phyloP scores from a whole-genome alignment of 1,139 yeast species.

The Geotrichum reessii region DNA sequence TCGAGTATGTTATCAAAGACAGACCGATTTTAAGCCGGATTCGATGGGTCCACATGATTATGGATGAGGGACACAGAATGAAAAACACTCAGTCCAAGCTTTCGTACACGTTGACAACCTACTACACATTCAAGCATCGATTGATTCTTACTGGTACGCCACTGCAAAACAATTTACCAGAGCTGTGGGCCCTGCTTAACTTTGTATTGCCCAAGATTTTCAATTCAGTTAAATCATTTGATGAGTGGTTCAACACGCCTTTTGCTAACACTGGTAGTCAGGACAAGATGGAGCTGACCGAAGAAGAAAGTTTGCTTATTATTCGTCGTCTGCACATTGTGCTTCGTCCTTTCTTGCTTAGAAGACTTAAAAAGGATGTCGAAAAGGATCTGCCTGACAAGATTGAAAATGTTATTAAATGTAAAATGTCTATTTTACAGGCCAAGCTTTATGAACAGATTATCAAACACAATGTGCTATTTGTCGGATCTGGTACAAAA shows the following conservation, averaged over 20 bases:
- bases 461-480: constrained; percentile 83
- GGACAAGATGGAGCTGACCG: constrained; percentile 88
- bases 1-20: constrained; percentile 71
- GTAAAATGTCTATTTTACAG: constrained; percentile 89
- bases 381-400: constrained; percentile 95
- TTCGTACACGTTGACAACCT: constrained; percentile 74
- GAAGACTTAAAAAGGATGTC: constrained; percentile 94
- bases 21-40: constrained; percentile 71
- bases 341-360: constrained; percentile 83
- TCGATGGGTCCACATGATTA: constrained; percentile 93
- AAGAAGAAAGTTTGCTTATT: constrained; percentile 91
- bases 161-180: constrained; percentile 91
- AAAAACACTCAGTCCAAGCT: constrained; percentile 87
- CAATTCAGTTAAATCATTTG: constrained; percentile 96
- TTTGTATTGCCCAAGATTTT: constrained; percentile 93
- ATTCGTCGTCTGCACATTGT: constrained; percentile 95
- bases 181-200: constrained; percentile 91
- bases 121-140: constrained; percentile 77
- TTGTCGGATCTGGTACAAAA: constrained; percentile 60
- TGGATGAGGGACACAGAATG: constrained; percentile 99
- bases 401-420: constrained; percentile 89
- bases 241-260: constrained; percentile 98
- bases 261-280: constrained; percentile 94
- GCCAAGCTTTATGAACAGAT: constrained; percentile 77
- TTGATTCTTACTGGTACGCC: constrained; percentile 97